Percentiles rank a stretch among this genome's conserved stretches.
These are phyloP conservation scores for Parmelia sp. DNA, from an alignment of 495 filamentous ascomycete species.

Conservation along the genomic window DNA sequence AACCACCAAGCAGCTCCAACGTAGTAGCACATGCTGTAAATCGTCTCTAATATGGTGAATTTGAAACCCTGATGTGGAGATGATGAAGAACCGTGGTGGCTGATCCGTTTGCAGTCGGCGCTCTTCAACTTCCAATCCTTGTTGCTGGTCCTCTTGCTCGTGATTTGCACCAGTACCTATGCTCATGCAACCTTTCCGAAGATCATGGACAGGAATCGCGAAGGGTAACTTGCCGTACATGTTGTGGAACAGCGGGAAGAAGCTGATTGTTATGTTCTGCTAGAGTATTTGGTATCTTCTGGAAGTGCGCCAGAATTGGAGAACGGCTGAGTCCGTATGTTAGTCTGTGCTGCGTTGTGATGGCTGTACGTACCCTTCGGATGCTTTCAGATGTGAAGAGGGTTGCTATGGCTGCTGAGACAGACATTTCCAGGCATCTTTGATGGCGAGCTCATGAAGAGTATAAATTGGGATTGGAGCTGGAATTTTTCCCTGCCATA, in stretches of 20 bases:
- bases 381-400: background rate
- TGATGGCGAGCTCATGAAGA: conserved; percentile 23
- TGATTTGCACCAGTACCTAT: conserved; percentile 93
- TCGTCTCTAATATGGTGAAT: conserved; percentile 7
- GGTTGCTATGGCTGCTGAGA: background rate
- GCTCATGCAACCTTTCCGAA: conserved; percentile 83
- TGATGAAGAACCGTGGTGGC: background rate
- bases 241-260: background rate
- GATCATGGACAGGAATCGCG: conserved; percentile 88
- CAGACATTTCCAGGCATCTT: conserved; percentile 11
- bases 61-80: background rate
- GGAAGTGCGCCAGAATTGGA: conserved; percentile 92
- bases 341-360: conserved; percentile 85
- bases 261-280: conserved; percentile 1
- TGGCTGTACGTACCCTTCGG: conserved; percentile 66
- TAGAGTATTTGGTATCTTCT: conserved; percentile 84
- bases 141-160: conserved; percentile 84
- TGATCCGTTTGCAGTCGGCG: conserved; percentile 59
- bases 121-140: conserved; percentile 98
- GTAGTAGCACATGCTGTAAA: background rate
- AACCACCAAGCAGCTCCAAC: background rate
- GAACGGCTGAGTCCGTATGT: conserved; percentile 94
- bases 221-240: conserved; percentile 54
- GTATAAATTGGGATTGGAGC: background rate
- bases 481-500: background rate